Evolutionary conservation across 768 basidiomycete species (phyloP).

Genomic region (Russula sp.): DNA sequence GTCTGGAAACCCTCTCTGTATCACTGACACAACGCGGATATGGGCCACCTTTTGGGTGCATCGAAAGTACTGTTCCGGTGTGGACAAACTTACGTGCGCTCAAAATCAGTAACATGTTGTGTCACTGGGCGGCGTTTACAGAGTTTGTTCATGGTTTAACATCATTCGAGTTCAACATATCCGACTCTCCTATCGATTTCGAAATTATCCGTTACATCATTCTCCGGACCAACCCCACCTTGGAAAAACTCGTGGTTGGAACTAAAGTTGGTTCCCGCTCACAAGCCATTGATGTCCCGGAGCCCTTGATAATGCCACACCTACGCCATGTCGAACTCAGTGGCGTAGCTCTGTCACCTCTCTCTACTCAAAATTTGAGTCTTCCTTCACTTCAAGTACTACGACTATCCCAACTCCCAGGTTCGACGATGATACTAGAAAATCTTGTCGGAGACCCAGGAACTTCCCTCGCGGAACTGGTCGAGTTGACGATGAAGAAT

Average conservation of each 20-base stretch:
- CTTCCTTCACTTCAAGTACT: conserved; percentile 26
- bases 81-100: conserved; percentile 16
- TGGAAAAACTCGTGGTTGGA: conserved; percentile 30
- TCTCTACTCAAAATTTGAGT: conserved; percentile 1
- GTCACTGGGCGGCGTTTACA: conserved; percentile 11
- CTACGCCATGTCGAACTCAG: conserved; percentile 27
- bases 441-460: conserved; percentile 10
- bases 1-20: conserved; percentile 14
- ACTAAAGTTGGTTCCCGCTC: neutral
- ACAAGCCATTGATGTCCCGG: neutral
- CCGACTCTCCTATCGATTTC: conserved; percentile 10
- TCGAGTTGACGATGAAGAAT: conserved; percentile 18
- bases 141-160: conserved; percentile 13
- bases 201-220: conserved; percentile 29
- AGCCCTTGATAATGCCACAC: conserved; percentile 14
- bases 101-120: conserved; percentile 7
- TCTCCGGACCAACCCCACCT: conserved; percentile 30
- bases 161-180: conserved; percentile 25
- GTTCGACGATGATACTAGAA: neutral
- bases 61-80: neutral
- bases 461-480: conserved; percentile 24
- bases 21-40: neutral
- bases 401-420: neutral
- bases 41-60: neutral
- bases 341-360: neutral